Evolutionary conservation across 2,329 filamentous ascomycete genomes (phyloP), one percentile per base, ranked within the genome.

Genomic region (Trichoderma sp.): DNA sequence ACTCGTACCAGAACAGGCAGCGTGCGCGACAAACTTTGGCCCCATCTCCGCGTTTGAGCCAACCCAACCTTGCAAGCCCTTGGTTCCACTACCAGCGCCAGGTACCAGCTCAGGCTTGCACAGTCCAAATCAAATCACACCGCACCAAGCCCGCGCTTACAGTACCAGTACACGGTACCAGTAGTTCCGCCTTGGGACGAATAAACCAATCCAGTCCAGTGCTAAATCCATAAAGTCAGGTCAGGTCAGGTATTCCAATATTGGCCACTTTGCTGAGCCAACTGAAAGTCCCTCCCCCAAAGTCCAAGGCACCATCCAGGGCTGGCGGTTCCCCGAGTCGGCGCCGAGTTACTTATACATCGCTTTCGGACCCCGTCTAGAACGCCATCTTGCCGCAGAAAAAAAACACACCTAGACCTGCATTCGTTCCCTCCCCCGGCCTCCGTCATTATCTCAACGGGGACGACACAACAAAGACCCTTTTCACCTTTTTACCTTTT

Each of bases 21-120:
- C 36, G 51, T 66, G 73, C 72, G 71, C 73, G 63, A 74, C 71
- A 73, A 71, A 72, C 51, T 72, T 69, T 74, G 43, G 62, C 69
- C 72, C 71, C 57, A 70, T 73, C 71, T 74, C 73, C 73, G 72
- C 73, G 66, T 72, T 65, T 63, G 66, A 60, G 57, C 57, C 57
- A 60, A 58, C 39, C 58, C 60, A 70, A 58, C 71, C 66, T 72
- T 53, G 67, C 64, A 71, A 66, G 66, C 70, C 74, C 63, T 71
- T 60, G 71, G 71, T 70, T 61, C 71, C 71, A 65, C 71, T 57
- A 21, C 56, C 26, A 60, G 57, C 64, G 56, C 62, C 70, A 71
- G 62, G 70, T 71, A 71, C 56, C 53, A 66, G 36, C 43, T 30
- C 57, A 47, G 43, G 47, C 65, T 60, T 21, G 56, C 67, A 58